These are phyloP conservation scores for Zygotorulaspora danielsina DNA, from an alignment of 805 yeast genomes.

Conservation along the genomic window DNA sequence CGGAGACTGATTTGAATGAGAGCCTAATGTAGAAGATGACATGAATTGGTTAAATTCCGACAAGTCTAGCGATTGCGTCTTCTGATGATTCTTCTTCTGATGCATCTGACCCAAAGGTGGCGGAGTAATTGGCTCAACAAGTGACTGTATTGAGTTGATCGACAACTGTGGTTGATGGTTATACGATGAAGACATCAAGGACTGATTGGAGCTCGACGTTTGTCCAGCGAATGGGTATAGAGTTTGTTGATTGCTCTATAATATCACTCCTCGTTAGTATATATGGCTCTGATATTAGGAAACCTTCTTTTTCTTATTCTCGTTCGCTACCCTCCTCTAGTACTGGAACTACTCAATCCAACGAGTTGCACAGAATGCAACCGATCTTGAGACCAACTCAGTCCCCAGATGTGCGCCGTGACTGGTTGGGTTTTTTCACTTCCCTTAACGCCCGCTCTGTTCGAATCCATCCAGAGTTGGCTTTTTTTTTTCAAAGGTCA, in stretches of 20 bases:
- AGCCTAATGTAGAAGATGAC: conserved; percentile 9
- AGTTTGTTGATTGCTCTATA: conserved; percentile 11
- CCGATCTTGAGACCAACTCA: background rate
- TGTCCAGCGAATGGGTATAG: conserved; percentile 14
- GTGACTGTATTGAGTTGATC: conserved; percentile 33
- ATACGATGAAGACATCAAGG: conserved; percentile 13
- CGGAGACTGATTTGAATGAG: conserved; percentile 17
- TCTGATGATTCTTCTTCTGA: conserved; percentile 27
- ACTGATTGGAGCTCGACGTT: conserved; percentile 6
- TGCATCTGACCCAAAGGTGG: conserved; percentile 36
- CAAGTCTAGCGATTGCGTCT: conserved; percentile 33
- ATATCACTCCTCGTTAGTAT: conserved; percentile 1
- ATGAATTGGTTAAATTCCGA: conserved; percentile 31
- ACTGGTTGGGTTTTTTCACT: conserved; percentile 1
- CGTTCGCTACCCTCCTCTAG: too few species aligned
- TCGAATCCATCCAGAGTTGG: conserved; percentile 1
- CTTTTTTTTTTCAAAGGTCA: conserved; percentile 3
- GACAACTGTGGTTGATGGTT: conserved; percentile 34
- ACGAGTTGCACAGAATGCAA: background rate
- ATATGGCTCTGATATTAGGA: too few species aligned
- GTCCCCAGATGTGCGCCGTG: background rate
- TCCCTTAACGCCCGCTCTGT: background rate
- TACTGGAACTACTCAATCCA: too few species aligned
- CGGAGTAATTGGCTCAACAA: conserved; percentile 52
- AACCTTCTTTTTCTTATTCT: too few species aligned